Percentiles rank a stretch among this genome's conserved stretches.
Evolutionary conservation across 441 rosid species (phyloP).

Genomic region (Flueggea neowawraea): DNA sequence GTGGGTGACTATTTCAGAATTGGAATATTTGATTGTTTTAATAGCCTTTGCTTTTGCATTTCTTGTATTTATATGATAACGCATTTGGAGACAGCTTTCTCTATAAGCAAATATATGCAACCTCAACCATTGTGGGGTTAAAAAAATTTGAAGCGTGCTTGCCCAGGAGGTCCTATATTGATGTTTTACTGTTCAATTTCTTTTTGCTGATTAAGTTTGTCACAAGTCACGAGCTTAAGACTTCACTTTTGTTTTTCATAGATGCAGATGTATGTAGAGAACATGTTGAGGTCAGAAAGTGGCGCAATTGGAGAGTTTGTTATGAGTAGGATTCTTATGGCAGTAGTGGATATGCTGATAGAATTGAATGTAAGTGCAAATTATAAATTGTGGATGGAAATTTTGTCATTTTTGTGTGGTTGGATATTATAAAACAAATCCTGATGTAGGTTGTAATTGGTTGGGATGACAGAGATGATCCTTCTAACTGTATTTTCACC

Average conservation of each 20-base stretch:
- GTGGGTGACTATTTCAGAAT: too few species aligned
- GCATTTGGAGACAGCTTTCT: slow-evolving; percentile 32
- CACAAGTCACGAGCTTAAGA: too few species aligned
- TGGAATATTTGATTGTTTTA: too few species aligned
- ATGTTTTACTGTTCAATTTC: too few species aligned
- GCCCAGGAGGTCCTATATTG: too few species aligned
- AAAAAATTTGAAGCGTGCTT: too few species aligned
- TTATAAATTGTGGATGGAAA: not conserved
- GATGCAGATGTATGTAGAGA: slow-evolving; percentile 59
- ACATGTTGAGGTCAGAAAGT: slow-evolving; percentile 70
- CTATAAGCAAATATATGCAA: slow-evolving; percentile 27
- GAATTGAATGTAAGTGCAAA: slow-evolving; percentile 73
- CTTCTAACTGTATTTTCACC: slow-evolving; percentile 70
- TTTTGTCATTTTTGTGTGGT: too few species aligned
- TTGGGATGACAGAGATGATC: slow-evolving; percentile 75
- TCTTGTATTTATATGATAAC: slow-evolving; percentile 10
- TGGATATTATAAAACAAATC: too few species aligned
- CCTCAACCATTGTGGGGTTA: not conserved
- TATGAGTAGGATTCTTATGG: slow-evolving; percentile 58
- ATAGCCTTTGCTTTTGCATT: too few species aligned
- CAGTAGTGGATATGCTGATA: slow-evolving; percentile 60
- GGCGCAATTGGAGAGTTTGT: slow-evolving; percentile 67
- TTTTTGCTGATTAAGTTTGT: too few species aligned
- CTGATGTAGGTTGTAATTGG: too few species aligned
- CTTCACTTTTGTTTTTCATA: slow-evolving; percentile 14